phyloP scores from a whole-genome alignment of 495 filamentous ascomycete species.

The Penicillium taxi region DNA sequence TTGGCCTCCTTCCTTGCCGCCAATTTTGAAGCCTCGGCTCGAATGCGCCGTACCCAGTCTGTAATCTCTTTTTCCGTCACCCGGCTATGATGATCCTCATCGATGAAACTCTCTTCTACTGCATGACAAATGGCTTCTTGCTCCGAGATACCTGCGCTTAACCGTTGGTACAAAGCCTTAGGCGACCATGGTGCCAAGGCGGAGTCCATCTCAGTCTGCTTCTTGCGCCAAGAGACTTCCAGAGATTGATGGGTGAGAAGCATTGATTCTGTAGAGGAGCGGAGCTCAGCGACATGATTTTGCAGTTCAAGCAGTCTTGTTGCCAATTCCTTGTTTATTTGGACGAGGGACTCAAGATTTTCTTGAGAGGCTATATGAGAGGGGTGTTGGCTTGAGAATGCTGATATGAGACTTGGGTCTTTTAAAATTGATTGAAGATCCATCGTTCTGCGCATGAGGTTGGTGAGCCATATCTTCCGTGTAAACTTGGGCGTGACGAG shows the following conservation, averaged over 20 bases:
- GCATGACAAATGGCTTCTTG: slow-evolving; percentile 75
- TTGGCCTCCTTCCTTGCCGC: slow-evolving; percentile 73
- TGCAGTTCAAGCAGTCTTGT: slow-evolving; percentile 61
- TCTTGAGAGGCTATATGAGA: slow-evolving; percentile 45
- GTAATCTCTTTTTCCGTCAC: slow-evolving; percentile 69
- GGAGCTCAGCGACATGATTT: slow-evolving; percentile 51
- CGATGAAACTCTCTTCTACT: slow-evolving; percentile 85
- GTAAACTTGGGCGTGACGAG: not conserved
- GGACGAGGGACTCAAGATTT: slow-evolving; percentile 50
- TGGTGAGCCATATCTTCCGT: slow-evolving; percentile 1
- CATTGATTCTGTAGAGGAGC: slow-evolving; percentile 64
- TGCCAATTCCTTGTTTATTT: slow-evolving; percentile 56
- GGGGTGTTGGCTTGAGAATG: slow-evolving; percentile 55
- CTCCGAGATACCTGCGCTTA: slow-evolving; percentile 67
- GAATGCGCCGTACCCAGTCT: slow-evolving; percentile 75
- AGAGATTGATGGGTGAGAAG: slow-evolving; percentile 76
- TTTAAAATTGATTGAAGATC: slow-evolving; percentile 62
- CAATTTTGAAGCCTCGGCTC: slow-evolving; percentile 65
- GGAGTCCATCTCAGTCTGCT: slow-evolving; percentile 79
- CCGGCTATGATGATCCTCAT: slow-evolving; percentile 45
- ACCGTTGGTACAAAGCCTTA: slow-evolving; percentile 69
- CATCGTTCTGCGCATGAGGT: slow-evolving; percentile 31
- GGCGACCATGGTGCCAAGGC: slow-evolving; percentile 80
- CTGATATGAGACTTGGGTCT: slow-evolving; percentile 50
- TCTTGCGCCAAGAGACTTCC: slow-evolving; percentile 82